Base-by-base conservation (phyloP, 139 green algal species). In the Spirogloea muscicola region DNA sequence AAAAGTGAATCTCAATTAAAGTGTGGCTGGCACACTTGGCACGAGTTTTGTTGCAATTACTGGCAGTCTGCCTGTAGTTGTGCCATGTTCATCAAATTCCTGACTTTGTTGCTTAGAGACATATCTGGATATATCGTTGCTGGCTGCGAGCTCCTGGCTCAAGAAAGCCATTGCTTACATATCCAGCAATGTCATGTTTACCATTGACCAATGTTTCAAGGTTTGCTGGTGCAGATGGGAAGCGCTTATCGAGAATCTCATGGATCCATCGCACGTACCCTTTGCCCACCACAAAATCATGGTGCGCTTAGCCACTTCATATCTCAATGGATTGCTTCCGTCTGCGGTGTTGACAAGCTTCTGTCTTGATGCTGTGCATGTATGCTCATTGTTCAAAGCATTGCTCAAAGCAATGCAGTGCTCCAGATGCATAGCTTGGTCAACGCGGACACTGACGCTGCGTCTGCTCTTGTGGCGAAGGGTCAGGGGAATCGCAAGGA, bases 191-290 rank as follows among this genome's bases (percentile, higher is more conserved):
- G 18, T 68, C 10, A 7, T 57, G 29, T 55, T 68, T 9, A 33
- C 59, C 51, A n/a, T n/a, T n/a, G n/a, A n/a, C n/a, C n/a, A n/a
- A n/a, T n/a, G n/a, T 57, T 21, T 55, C 59, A 37, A 5, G 16
- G 42, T 62, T 1, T 34, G 0, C 38, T 3, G 3, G 27, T 65
- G 36, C 40, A 77, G 81, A 39, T 84, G 52, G 40, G 83, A 87
- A 31, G 87, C 78, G 9, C 52, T 87, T 21, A 69, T 88, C 48
- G 83, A 87, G 37, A 87, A 87, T 70, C 25, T 87, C 49, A 38
- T 86, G 63, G 82, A 87, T 27, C 82, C 82, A 13, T 58, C 60
- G 36, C 82, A 87, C 68, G 79, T 87, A 39, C 82, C 82, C 31
- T 87, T 87, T 58, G 74, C 81, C 0, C 82, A 87, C 52, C 81